Base-by-base conservation (phyloP, 345 rosid species). In the Melastoma malabathricum region DNA sequence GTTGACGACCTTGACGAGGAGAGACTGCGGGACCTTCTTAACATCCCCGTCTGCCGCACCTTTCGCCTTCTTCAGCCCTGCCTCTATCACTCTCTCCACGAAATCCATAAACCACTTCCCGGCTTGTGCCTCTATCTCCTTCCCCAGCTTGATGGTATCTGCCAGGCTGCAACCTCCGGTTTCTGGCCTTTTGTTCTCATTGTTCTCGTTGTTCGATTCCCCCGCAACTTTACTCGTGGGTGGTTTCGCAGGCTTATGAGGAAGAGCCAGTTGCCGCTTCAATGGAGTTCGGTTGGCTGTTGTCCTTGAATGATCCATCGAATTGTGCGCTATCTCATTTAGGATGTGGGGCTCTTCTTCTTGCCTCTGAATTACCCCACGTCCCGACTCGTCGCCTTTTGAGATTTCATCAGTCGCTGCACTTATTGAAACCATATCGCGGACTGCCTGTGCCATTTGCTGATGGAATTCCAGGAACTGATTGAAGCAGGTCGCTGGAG, bases 21-120 rank as follows among this genome's bases (percentile, higher is more conserved):
- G 64, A 54, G 85, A 68, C 61, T 79, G 95, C 0, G 83, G 80
- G 23, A 88, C 86, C n/a, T 50, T 56, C 67, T 70, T 71, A 14
- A 27, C 66, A 44, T 69, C 82, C 57, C 58, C 84, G 51, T 72
- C 76, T 15, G 44, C 55, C 2, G 67, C 52, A 20, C 63, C 78
- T 64, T 63, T 79, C 3, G 76, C 51, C 61, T 81, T 87, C 85
- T 80, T 87, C 80, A 80, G 64, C 1, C 98, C 93, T 15, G 64
- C 74, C 60, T 81, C 95, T 29, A 87, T 41, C 22, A 84, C 79
- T 61, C 68, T 87, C 65, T 92, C 94, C 0, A 84, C 45, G 59
- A 92, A 92, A 15, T 75, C 90, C 94, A 92, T 92, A 48, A 92
- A 92, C 97, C 97, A 92, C 43, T 65, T 70, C 31, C 88, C 95